Conservation (phyloP, 257 asterid species). For the Plantago elongata region DNA sequence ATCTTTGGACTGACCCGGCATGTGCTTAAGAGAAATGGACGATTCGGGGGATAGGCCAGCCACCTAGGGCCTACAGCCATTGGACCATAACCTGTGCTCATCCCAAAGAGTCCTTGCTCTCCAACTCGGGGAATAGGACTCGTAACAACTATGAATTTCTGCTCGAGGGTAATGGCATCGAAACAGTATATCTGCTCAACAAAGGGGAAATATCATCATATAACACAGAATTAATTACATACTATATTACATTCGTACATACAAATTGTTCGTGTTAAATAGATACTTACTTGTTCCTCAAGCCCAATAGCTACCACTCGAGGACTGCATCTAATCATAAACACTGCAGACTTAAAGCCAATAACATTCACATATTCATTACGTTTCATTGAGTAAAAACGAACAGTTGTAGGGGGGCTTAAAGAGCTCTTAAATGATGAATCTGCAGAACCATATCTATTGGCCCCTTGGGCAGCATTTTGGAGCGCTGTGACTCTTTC, state of each 20-base stretch:
- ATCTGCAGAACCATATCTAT: slow-evolving; percentile 20
- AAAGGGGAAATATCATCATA: not conserved
- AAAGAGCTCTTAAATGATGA: slow-evolving; percentile 23
- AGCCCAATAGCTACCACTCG: slow-evolving; percentile 37
- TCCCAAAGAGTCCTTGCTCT: slow-evolving; percentile 28
- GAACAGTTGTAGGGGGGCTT: slow-evolving; percentile 28
- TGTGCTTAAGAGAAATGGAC: slow-evolving; percentile 22
- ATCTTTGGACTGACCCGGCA: slow-evolving; percentile 29
- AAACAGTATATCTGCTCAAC: slow-evolving; percentile 32
- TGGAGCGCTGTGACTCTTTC: slow-evolving; percentile 14
- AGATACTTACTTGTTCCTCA: slow-evolving; percentile 32
- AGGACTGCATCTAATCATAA: slow-evolving; percentile 38
- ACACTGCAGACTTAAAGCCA: slow-evolving; percentile 29
- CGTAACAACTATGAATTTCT: slow-evolving; percentile 32
- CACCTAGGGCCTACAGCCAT: slow-evolving; percentile 43
- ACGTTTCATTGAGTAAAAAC: slow-evolving; percentile 33
- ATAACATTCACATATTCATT: slow-evolving; percentile 31
- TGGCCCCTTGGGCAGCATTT: slow-evolving; percentile 19
- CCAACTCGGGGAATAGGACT: slow-evolving; percentile 34
- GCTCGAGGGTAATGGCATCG: slow-evolving; percentile 33
- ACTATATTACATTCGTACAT: not conserved
- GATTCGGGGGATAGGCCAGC: slow-evolving; percentile 39
- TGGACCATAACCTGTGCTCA: slow-evolving; percentile 37
- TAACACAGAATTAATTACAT: not conserved
- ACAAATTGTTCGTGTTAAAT: not conserved